Conservation (phyloP, 1,284 basidiomycete genomes). For the Bjerkandera adusta region DNA sequence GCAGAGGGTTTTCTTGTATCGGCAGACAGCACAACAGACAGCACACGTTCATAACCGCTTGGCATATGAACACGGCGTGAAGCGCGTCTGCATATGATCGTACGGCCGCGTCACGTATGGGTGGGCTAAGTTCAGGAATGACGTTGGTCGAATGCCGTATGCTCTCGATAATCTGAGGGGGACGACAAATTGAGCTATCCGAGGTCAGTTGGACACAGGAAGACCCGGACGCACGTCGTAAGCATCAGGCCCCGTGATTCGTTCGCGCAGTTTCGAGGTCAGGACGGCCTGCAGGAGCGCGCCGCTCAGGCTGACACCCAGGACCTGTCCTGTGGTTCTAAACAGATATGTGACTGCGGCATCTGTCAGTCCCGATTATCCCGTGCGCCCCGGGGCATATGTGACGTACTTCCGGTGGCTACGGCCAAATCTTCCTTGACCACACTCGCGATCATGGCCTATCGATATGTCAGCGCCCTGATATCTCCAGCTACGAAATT, state of each 20-base stretch:
- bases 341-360: slow-evolving; percentile 87
- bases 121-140: slow-evolving; percentile 70
- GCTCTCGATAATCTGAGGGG: slow-evolving; percentile 60
- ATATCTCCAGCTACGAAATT: slow-evolving; percentile 2
- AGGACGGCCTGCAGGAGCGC: slow-evolving; percentile 79
- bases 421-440: slow-evolving; percentile 81
- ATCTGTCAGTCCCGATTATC: slow-evolving; percentile 17
- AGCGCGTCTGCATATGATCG: slow-evolving; percentile 84
- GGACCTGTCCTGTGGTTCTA: slow-evolving; percentile 87
- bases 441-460: slow-evolving; percentile 86
- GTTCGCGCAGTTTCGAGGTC: slow-evolving; percentile 59
- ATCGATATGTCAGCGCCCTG: slow-evolving; percentile 18
- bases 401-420: slow-evolving; percentile 78
- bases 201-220: background rate
- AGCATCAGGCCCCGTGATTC: slow-evolving; percentile 75
- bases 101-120: slow-evolving; percentile 66
- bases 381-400: slow-evolving; percentile 3
- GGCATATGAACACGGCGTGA: slow-evolving; percentile 83
- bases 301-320: slow-evolving; percentile 84
- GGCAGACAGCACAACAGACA: slow-evolving; percentile 65
- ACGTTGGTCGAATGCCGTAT: slow-evolving; percentile 82
- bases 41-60: slow-evolving; percentile 60
- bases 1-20: slow-evolving; percentile 72
- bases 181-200: slow-evolving; percentile 2
- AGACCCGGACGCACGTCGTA: slow-evolving; percentile 46